Base-by-base conservation (phyloP, 2,329 filamentous ascomycete genomes). In the Xylaria sp. region DNA sequence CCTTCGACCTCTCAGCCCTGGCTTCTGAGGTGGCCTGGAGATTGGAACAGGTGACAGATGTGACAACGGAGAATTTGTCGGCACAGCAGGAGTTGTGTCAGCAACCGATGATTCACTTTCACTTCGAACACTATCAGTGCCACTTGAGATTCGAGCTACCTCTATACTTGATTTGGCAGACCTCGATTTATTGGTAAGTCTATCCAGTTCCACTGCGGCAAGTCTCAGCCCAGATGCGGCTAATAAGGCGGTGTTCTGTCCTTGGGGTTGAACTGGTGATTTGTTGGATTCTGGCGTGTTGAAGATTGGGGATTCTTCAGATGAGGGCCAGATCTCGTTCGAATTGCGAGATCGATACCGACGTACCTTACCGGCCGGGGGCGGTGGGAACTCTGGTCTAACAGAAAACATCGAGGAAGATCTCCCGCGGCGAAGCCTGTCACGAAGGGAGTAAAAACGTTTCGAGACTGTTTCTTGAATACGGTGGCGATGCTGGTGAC, bases 261-360 rank as follows among this genome's bases (percentile, higher is more conserved):
- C 66, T 21, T 25, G 21, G 5, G 65, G 29, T 23, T 60, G 62
- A 10, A 51, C 44, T 6, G 66, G 69, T n/a, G 70, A 68, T 12
- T 51, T 23, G 25, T 69, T 69, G 0, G 75, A 74, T 63, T 75
- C 74, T 1, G 77, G 77, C 2, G 76, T 78, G 29, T 77, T 77
- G 58, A 74, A 78, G 5, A 78, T 37, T 2, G 74, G 75, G 9
- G 68, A 74, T 53, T 78, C 77, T 16, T 77, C 73, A 3, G 77
- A 77, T 13, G 76, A 77, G 6, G 75, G 75, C 72, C 71, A 76
- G 1, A 75, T 73, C 32, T 77, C 74, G 18, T 71, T 65, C 10
- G 75, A 76, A 35, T 75, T 72, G 5, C 77, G 76, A 12, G 77
- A 74, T 8, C 75, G 69, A 32, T 74, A 69, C 8, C 77, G 76